Conservation (phyloP, 1,284 basidiomycete genomes). For the Coriolopsis trogii region DNA sequence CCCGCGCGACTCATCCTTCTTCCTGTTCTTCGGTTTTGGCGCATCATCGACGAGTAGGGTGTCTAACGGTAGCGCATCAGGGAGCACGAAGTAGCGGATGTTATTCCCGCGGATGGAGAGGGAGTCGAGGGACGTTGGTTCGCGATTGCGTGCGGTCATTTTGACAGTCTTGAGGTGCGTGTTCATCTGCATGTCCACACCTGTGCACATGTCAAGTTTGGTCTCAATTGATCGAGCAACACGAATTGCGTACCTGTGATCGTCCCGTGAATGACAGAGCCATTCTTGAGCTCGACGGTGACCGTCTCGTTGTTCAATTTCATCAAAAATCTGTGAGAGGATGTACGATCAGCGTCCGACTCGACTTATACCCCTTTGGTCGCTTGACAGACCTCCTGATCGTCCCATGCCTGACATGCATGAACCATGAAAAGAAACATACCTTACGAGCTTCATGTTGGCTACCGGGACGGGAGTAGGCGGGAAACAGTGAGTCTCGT, state of each 20-base stretch:
- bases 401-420: too few relatives aligned
- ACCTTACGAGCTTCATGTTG: too few relatives aligned
- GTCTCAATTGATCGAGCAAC: too few relatives aligned
- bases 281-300: slow-evolving; percentile 98
- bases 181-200: slow-evolving; percentile 98
- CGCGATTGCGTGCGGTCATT: slow-evolving; percentile 89
- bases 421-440: too few relatives aligned
- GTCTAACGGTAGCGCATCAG: slow-evolving; percentile 95
- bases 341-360: too few relatives aligned
- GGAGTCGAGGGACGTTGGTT: slow-evolving; percentile 81
- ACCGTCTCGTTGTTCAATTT: slow-evolving; percentile 99
- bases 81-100: slow-evolving; percentile 93
- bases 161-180: slow-evolving; percentile 97
- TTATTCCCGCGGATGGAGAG: slow-evolving; percentile 93
- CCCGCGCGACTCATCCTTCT: slow-evolving; percentile 74
- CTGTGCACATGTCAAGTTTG: too few relatives aligned
- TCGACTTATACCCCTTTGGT: too few relatives aligned
- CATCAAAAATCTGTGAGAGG: slow-evolving; percentile 99
- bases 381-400: too few relatives aligned
- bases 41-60: slow-evolving; percentile 97
- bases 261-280: slow-evolving; percentile 93
- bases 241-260: slow-evolving; percentile 79
- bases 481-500: too few relatives aligned
- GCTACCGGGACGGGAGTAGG: too few relatives aligned
- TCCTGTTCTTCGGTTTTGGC: slow-evolving; percentile 91